Conservation (phyloP, 148 eudicot species). For the Fagopyrum homotropicum region DNA sequence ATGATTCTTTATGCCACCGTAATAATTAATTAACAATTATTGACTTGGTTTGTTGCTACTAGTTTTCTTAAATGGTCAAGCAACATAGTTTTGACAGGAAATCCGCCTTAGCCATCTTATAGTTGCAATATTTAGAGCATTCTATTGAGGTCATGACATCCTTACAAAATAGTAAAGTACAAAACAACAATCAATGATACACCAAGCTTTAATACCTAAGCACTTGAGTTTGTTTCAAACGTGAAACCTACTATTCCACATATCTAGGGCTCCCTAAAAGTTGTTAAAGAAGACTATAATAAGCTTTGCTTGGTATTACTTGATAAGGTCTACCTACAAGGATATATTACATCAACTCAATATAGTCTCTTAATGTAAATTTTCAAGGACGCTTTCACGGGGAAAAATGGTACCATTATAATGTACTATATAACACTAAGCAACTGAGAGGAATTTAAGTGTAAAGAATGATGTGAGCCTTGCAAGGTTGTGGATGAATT, state of each 20-base stretch:
- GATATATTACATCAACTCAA: background rate
- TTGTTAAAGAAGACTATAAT: conserved; percentile 46
- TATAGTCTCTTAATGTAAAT: background rate
- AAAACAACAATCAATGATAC: conserved; percentile 30
- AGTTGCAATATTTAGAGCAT: background rate
- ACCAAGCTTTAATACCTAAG: conserved; percentile 27
- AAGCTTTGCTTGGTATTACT: conserved; percentile 38
- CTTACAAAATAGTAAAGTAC: conserved; percentile 26
- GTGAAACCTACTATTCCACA: conserved; percentile 26
- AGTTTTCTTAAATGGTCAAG: too few species aligned
- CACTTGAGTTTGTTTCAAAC: conserved; percentile 23
- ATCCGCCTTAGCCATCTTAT: too few species aligned
- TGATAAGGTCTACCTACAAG: conserved; percentile 48
- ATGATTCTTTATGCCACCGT: too few species aligned
- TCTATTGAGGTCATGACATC: background rate
- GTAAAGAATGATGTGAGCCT: conserved; percentile 17
- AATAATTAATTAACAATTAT: too few species aligned
- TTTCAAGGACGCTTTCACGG: background rate
- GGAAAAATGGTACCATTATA: conserved; percentile 45
- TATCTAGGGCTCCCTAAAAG: conserved; percentile 43
- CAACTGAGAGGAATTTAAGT: conserved; percentile 42
- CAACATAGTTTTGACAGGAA: too few species aligned
- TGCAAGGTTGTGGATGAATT: conserved; percentile 16
- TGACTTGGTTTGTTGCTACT: too few species aligned
- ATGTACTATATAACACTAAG: conserved; percentile 75